phyloP scores from a whole-genome alignment of 2,329 filamentous ascomycete species.

The Teratosphaeria gauchensis region DNA sequence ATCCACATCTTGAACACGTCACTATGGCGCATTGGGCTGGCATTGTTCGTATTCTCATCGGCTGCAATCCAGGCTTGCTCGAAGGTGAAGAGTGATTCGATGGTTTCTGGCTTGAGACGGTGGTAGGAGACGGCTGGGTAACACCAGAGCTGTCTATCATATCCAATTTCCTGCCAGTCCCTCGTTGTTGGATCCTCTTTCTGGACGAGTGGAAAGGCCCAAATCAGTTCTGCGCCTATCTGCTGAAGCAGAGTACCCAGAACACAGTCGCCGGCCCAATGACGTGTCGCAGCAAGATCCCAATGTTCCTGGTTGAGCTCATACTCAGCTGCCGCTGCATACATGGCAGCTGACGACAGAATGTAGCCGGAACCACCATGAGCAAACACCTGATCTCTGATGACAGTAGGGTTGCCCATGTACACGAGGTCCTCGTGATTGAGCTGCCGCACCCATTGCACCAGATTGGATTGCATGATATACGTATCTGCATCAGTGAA shows the following conservation, averaged over 20 bases:
- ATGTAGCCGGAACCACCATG: slow-evolving; percentile 46
- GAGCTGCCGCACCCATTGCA: slow-evolving; percentile 41
- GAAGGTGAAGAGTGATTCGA: slow-evolving; percentile 2
- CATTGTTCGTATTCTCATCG: neutral
- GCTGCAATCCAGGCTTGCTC: neutral
- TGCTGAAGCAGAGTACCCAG: slow-evolving; percentile 10
- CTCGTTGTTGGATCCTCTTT: slow-evolving; percentile 20
- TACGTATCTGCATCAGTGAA: slow-evolving; percentile 51
- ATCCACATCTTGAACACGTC: slow-evolving; percentile 21
- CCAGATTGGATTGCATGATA: slow-evolving; percentile 40
- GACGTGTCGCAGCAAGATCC: slow-evolving; percentile 10
- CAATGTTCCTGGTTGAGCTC: slow-evolving; percentile 31
- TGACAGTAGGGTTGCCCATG: slow-evolving; percentile 42
- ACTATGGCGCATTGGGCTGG: slow-evolving; percentile 15
- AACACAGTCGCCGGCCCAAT: slow-evolving; percentile 16
- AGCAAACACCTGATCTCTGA: slow-evolving; percentile 41
- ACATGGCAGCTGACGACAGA: slow-evolving; percentile 42
- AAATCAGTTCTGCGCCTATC: slow-evolving; percentile 7
- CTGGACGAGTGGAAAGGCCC: slow-evolving; percentile 15
- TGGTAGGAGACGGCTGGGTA: slow-evolving; percentile 14
- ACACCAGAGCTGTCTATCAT: slow-evolving; percentile 12
- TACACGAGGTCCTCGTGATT: slow-evolving; percentile 40
- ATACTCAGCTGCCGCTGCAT: slow-evolving; percentile 34
- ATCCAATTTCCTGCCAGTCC: slow-evolving; percentile 6
- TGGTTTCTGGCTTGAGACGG: slow-evolving; percentile 9